Percentiles rank a stretch among this genome's conserved stretches.
These are phyloP conservation scores for Multifurca ochricompacta DNA, from an alignment of 768 basidiomycete species.

Conservation along the genomic window DNA sequence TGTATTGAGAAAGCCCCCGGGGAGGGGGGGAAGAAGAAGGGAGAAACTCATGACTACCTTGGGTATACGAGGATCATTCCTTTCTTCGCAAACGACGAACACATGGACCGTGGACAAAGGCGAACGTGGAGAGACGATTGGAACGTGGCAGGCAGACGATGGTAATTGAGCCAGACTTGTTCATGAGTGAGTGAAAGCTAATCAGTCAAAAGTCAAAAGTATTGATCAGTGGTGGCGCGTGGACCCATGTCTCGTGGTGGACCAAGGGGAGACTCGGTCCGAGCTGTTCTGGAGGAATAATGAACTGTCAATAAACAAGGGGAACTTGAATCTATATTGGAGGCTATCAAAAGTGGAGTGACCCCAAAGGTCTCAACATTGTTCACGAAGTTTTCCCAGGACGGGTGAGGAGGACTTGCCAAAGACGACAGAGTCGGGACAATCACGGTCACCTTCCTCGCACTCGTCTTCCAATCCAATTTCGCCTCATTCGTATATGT, in stretches of 20 bases:
- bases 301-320: not conserved
- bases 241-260: not conserved
- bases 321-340: not conserved
- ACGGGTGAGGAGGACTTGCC: no score
- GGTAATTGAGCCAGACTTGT: not conserved
- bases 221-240: not conserved
- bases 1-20: no score
- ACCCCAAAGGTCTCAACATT: not conserved
- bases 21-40: not conserved
- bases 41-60: not conserved
- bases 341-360: not conserved
- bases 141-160: not conserved
- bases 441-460: not conserved
- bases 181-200: not conserved
- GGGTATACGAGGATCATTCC: not conserved
- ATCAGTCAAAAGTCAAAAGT: slow-evolving; percentile 3
- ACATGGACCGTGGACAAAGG: not conserved
- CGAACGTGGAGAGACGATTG: not conserved
- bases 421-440: not conserved
- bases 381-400: not conserved
- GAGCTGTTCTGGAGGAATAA: not conserved
- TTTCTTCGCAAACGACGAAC: not conserved
- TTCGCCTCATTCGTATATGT: not conserved
- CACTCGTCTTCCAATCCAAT: not conserved
- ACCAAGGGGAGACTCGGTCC: not conserved